Percentiles rank a stretch among this genome's conserved stretches.
phyloP scores from a whole-genome alignment of 2,329 filamentous ascomycete genomes.

The Curvularia lunata region DNA sequence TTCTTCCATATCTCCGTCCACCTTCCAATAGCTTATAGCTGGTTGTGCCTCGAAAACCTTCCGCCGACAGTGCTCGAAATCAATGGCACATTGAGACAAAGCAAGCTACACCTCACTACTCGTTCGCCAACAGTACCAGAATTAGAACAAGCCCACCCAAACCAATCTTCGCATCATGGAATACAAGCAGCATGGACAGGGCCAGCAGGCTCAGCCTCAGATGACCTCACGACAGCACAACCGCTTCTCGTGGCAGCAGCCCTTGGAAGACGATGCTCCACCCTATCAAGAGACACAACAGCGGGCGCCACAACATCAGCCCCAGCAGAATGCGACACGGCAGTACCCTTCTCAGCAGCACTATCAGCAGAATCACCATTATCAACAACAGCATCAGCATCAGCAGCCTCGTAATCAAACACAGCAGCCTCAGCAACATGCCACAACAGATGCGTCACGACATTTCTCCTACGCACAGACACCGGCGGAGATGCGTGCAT shows the following conservation, averaged over 20 bases:
- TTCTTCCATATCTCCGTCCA: slow-evolving; percentile 5
- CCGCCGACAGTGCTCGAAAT: not conserved
- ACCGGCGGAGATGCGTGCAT: slow-evolving; percentile 42
- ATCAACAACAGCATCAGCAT: slow-evolving; percentile 3
- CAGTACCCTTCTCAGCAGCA: slow-evolving; percentile 8
- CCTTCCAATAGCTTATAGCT: slow-evolving; percentile 5
- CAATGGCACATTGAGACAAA: slow-evolving; percentile 1
- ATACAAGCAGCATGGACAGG: slow-evolving; percentile 27
- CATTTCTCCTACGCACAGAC: slow-evolving; percentile 48
- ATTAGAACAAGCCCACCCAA: not conserved
- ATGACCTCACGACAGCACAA: slow-evolving; percentile 27
- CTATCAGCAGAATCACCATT: slow-evolving; percentile 1
- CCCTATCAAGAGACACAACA: slow-evolving; percentile 18
- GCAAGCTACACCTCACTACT: not conserved
- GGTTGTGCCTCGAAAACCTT: slow-evolving; percentile 7
- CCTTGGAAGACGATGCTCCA: slow-evolving; percentile 28
- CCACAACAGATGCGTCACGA: slow-evolving; percentile 30
- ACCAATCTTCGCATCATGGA: slow-evolving; percentile 28
- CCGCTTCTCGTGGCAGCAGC: slow-evolving; percentile 47
- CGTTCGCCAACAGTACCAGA: not conserved
- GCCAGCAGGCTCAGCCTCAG: slow-evolving; percentile 24
- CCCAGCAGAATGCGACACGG: slow-evolving; percentile 7
- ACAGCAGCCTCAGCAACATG: slow-evolving; percentile 16
- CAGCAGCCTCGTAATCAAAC: slow-evolving; percentile 5
- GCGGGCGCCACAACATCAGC: slow-evolving; percentile 5